Evolutionary conservation across 495 filamentous ascomycete species (phyloP).

Genomic region (Apiosordaria backusii): DNA sequence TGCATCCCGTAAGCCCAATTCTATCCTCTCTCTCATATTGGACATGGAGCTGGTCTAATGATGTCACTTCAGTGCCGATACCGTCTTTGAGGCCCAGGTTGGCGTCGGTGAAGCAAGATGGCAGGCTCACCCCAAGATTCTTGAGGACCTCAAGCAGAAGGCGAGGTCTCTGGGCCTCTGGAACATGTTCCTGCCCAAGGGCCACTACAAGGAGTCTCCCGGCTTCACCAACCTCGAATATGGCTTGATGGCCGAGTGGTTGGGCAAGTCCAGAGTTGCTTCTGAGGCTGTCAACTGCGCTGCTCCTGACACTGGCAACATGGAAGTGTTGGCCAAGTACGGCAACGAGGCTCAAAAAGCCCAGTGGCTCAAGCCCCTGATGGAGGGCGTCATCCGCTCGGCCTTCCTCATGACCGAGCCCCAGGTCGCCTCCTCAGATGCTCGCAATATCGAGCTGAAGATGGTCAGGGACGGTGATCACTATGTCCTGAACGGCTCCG

Average conservation of each 20-base stretch:
- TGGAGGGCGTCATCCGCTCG: constrained; percentile 82
- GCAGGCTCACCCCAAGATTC: constrained; percentile 70
- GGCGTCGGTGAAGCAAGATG: constrained; percentile 70
- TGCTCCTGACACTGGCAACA: constrained; percentile 91
- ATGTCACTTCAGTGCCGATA: constrained; percentile 54
- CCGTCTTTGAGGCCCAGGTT: constrained; percentile 72
- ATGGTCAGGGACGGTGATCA: constrained; percentile 77
- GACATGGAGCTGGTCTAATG: constrained; percentile 14
- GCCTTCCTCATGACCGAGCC: constrained; percentile 96
- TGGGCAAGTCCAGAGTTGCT: constrained; percentile 74
- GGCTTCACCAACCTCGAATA: constrained; percentile 91
- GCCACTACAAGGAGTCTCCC: constrained; percentile 89
- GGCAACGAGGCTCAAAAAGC: constrained; percentile 86
- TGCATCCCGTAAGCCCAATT: constrained; percentile 64
- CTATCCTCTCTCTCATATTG: constrained; percentile 1
- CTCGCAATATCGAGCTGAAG: constrained; percentile 78
- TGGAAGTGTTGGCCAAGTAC: constrained; percentile 94
- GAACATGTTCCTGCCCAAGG: constrained; percentile 97
- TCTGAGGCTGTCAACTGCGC: constrained; percentile 89
- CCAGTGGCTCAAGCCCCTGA: constrained; percentile 75
- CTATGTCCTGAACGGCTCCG: constrained; percentile 81
- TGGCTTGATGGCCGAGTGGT: constrained; percentile 85
- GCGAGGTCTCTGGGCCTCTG: constrained; percentile 84
- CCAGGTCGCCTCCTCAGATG: constrained; percentile 79
- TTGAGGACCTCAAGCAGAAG: constrained; percentile 84